Base-by-base conservation (phyloP, 2,329 filamentous ascomycete genomes). In the Myriosclerotinia duriaeana region DNA sequence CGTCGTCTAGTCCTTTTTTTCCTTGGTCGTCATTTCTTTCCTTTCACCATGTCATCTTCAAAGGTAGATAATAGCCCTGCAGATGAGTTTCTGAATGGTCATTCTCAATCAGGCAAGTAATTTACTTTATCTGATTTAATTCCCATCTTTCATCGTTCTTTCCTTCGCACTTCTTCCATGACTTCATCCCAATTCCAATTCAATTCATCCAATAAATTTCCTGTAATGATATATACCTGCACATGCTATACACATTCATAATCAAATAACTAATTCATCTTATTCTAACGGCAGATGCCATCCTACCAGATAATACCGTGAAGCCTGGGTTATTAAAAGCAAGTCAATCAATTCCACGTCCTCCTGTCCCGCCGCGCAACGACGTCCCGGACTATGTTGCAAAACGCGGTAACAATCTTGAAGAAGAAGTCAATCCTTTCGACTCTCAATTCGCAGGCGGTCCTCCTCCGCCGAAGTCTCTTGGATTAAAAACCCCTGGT, bases 351-450 rank as follows among this genome's bases (percentile, higher is more conserved):
- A 30, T 48, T 12, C 30, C 56, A 38, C 46, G 15, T 67, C 88
- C 88, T 78, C 85, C 87, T 65, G 80, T 80, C 15, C 48, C 65
- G 26, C 34, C 44, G 34, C 64, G 56, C 67, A 78, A 79, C 66
- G 84, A 87, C 72, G 85, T 85, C 11, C 84, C 87, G 56, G 89
- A 92, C 75, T 92, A 90, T 78, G 92, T 92, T 77, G 46, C 42
- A 12, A 65, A 48, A 42, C 64, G 58, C 34, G 22, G 52, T 30
- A 30, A 56, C 9, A 68, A 71, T 64, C 79, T 93, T 76, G 89
- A 86, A 73, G 85, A 90, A 77, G 95, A 98, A 81, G 93, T 93
- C 68, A 98, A 99, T 79, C 94, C 95, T 11, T 98, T 99, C 75
- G 95, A 98, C 78, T 92, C 95, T 79, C 97, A 94, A 8, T 99